Conservation (phyloP, 2,329 filamentous ascomycete genomes). For the Fusarium setosum region DNA sequence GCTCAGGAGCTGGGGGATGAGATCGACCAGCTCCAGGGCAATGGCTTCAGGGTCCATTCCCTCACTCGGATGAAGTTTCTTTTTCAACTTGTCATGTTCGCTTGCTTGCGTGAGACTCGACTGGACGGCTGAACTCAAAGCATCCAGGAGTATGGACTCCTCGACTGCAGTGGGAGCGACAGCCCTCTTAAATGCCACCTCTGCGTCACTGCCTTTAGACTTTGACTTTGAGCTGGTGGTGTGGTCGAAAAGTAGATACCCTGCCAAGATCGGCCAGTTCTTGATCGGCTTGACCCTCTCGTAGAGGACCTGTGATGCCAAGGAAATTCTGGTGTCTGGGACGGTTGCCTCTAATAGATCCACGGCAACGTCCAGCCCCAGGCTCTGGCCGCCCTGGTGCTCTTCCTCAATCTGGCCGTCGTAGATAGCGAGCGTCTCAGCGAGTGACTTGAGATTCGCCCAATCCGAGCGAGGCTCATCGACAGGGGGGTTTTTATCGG, state of each 20-base stretch:
- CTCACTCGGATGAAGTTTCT: constrained; percentile 69
- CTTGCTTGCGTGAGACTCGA: constrained; percentile 73
- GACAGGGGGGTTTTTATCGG: constrained; percentile 79
- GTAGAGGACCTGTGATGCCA: constrained; percentile 88
- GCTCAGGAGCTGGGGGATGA: constrained; percentile 87
- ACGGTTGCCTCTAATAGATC: constrained; percentile 71
- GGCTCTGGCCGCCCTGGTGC: constrained; percentile 59
- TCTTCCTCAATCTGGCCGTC: constrained; percentile 76
- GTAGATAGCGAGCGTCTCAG: constrained; percentile 84
- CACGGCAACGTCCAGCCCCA: constrained; percentile 61
- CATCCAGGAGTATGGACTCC: constrained; percentile 87
- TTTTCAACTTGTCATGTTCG: constrained; percentile 72
- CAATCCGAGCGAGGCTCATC: constrained; percentile 83
- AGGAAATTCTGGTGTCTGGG: constrained; percentile 83
- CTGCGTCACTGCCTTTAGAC: constrained; percentile 63
- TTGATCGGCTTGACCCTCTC: constrained; percentile 83
- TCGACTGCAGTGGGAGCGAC: constrained; percentile 81
- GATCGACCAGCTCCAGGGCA: constrained; percentile 78
- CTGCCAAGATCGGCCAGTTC: constrained; percentile 89
- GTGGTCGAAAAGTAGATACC: constrained; percentile 93
- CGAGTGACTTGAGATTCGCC: constrained; percentile 92
- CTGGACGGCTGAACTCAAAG: constrained; percentile 86
- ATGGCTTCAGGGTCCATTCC: constrained; percentile 81
- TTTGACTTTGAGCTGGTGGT: constrained; percentile 69
- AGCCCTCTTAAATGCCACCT: constrained; percentile 74